Base-by-base conservation (phyloP, 1,139 yeast genomes). In the Arxiozyma bovina region DNA sequence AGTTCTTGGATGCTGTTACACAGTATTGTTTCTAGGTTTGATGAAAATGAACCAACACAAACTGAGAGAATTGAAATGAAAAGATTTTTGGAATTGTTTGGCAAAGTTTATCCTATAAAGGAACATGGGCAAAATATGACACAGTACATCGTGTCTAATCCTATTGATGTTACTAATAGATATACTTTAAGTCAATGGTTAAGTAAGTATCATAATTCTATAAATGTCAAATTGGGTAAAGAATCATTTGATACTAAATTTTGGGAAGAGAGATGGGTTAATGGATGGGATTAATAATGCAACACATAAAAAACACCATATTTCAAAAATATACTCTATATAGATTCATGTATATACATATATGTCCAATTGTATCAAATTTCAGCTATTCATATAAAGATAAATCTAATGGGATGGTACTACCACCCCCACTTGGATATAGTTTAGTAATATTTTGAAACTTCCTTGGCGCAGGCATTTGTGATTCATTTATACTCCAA, bases 401-500 rank as follows among this genome's bases (percentile, higher is more conserved):
- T 60, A 91, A 74, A 63, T 89, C 83, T 61, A 93, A 74, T 1
- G 98, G 98, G 45, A 93, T 95, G 40, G 96, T 88, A 38, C 91
- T 82, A 1, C 99, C 99, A 66, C 97, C 80, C 8, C 99, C 98
- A 73, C 96, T 88, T 17, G 97, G 97, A 71, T 93, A 93, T 61
- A 89, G 74, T 68, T 91, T 90, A 55, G 78, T 78, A 53, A 77
- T 78, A 15, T 82, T 85, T 53, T 81, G 83, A 63, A 86, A 87
- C 55, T 80, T 76, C 62, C 98, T 76, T 18, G 98, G 98, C 62
- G 81, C 81, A 0, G 99, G 98, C 53, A 93, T 75, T 25, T 88
- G 85, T 52, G 73, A 73, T 30, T 81, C 77, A 68, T 87, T 87
- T 3, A 45, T 43, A 17, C 73, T 70, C 74, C 91, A 93, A 63